Base-by-base conservation (phyloP, 352 stramenopile species). In the Phytopythium litorale region DNA sequence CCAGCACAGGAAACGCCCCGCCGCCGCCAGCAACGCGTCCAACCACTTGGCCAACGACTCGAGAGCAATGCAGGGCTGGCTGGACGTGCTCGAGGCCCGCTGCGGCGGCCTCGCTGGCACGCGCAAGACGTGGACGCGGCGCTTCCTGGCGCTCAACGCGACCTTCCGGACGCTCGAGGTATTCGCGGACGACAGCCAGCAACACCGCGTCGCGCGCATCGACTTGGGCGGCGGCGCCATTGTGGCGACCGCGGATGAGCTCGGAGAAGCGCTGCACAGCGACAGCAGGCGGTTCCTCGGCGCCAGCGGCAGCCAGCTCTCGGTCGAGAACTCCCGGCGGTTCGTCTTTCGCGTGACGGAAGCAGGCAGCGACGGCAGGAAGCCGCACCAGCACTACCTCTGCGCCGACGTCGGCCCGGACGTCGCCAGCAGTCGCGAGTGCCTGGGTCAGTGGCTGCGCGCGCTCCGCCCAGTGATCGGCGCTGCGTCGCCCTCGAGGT, bases 311-410 rank as follows among this genome's bases (percentile, higher is more conserved):
- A 38, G 52, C 32, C 74, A 75, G 48, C 63, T 77, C 32, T 64
- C 71, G 8, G 60, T 85, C 21, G 75, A 88, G 54, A 81, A 87
- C 70, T 73, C 81, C 23, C 72, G 79, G 15, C 75, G 84, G 15
- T 92, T 91, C 56, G 81, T 92, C 12, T 76, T 94, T 50, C 73
- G 82, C 21, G 61, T 92, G 35, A 81, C 62, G 3, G 71, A 87
- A 15, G 48, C 58, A 7, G 62, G 56, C 12, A 67, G 69, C 48
- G 30, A 11, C 13, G 9, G 15, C 45, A 15, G 30, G 2, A 28
- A 32, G n/a, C 45, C 45, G 32, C 72, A 71, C 37, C 56, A 72
- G 9, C 76, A 89, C 51, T 91, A 82, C 45, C 61, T 94, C 13
- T 91, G 82, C 58, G 79, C 79, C 5, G 73, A 89, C 7, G 45